phyloP scores from a whole-genome alignment of 192 early-diverging fungal species.

The Dissophora globulifera region DNA sequence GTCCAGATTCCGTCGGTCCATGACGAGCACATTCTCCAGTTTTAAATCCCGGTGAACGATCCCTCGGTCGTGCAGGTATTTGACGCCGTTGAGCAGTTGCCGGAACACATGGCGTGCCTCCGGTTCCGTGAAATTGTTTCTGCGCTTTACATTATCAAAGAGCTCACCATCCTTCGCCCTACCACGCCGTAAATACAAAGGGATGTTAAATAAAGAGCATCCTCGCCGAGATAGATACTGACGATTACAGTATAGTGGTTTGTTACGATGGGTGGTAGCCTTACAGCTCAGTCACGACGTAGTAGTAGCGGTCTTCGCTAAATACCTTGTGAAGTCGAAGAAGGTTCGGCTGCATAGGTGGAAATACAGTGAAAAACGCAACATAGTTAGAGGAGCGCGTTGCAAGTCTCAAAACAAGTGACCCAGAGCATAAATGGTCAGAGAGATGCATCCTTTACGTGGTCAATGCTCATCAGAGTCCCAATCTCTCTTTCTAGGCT shows the following conservation, averaged over 20 bases:
- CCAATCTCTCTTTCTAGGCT: conserved; percentile 73
- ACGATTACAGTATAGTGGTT: no score
- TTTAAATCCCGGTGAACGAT: conserved; percentile 97
- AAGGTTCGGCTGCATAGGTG: conserved; percentile 1
- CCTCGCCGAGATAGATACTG: no score
- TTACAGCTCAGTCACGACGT: conserved; percentile 51
- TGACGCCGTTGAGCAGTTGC: conserved; percentile 81
- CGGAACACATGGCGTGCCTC: conserved; percentile 82
- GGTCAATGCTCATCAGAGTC: conserved; percentile 73
- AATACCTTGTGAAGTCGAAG: conserved; percentile 40
- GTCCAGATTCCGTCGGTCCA: conserved; percentile 58
- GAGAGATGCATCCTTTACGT: conserved; percentile 48
- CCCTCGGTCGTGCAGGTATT: conserved; percentile 86
- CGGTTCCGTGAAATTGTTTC: conserved; percentile 74
- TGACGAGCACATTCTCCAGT: conserved; percentile 76
- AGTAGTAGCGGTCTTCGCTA: conserved; percentile 9
- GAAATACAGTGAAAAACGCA: conserved; percentile 1
- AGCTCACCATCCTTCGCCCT: conserved; percentile 89
- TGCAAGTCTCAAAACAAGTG: no score
- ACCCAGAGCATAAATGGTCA: no score
- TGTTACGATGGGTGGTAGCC: no score
- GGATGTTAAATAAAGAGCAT: no score
- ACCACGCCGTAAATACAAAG: neutral
- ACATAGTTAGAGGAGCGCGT: neutral
- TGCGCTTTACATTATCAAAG: conserved; percentile 87